Percentiles rank a stretch among this genome's conserved stretches.
These are phyloP conservation scores for Yamadazyma spencermartinsiae DNA, from an alignment of 1,139 yeast genomes.

Conservation along the genomic window DNA sequence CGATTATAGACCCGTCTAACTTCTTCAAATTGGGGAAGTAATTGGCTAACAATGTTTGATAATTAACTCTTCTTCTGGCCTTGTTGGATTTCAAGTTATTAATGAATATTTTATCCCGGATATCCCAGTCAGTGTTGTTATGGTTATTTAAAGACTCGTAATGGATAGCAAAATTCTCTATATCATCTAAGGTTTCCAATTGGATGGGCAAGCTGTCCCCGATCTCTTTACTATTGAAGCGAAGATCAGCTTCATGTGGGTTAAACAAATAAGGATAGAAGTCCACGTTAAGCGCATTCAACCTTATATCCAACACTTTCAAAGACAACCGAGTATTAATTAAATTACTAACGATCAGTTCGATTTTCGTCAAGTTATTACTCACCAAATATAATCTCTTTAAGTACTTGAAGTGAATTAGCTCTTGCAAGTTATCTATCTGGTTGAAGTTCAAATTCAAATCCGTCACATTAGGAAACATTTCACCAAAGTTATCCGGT, in stretches of 20 bases:
- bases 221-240: conserved; percentile 19
- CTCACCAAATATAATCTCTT: conserved; percentile 46
- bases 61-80: conserved; percentile 33
- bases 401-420: conserved; percentile 33
- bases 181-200: conserved; percentile 46
- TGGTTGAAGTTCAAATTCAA: conserved; percentile 54
- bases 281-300: conserved; percentile 49
- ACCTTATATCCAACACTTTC: conserved; percentile 47
- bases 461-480: conserved; percentile 49
- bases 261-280: conserved; percentile 56
- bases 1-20: conserved; percentile 37
- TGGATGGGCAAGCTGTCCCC: conserved; percentile 33
- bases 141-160: conserved; percentile 36
- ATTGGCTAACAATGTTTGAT: conserved; percentile 39
- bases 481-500: conserved; percentile 33
- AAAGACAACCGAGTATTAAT: conserved; percentile 32
- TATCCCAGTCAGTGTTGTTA: conserved; percentile 36
- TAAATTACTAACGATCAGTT: conserved; percentile 33
- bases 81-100: conserved; percentile 23
- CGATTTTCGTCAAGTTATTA: conserved; percentile 40
- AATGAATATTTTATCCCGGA: conserved; percentile 32
- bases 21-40: conserved; percentile 35
- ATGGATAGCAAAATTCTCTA: conserved; percentile 44
- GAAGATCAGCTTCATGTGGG: conserved; percentile 33
- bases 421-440: conserved; percentile 29